A percentile compares a stretch with the other conserved stretches of the same genome.
These are phyloP conservation scores for Zopfia rhizophila DNA, from an alignment of 2,329 filamentous ascomycete species.

Conservation along the genomic window DNA sequence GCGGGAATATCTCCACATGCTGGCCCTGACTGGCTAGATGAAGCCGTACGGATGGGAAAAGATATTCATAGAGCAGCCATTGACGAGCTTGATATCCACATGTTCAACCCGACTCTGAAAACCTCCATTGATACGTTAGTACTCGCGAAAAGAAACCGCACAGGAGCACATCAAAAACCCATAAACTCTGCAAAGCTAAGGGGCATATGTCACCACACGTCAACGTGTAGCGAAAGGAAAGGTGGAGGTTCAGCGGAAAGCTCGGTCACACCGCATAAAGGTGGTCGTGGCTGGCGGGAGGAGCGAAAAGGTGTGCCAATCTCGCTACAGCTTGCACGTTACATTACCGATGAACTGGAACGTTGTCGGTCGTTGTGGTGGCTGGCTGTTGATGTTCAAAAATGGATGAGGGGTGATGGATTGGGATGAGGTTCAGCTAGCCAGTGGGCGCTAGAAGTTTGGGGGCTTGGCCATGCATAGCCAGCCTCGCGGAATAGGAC, in stretches of 20 bases:
- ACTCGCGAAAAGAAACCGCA: neutral
- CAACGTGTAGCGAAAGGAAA: no score
- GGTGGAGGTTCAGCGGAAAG: no score
- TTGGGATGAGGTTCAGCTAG: conserved; percentile 20
- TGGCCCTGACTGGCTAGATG: no score
- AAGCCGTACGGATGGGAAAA: neutral
- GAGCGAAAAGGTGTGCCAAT: no score
- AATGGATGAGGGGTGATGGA: neutral
- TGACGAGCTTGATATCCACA: neutral
- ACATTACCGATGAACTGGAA: neutral
- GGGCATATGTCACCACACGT: no score
- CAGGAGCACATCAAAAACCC: neutral
- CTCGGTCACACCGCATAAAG: no score
- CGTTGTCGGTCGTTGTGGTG: conserved; percentile 1
- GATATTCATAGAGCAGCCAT: neutral
- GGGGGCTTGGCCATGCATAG: conserved; percentile 6
- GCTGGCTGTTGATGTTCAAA: conserved; percentile 13
- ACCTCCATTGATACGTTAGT: neutral
- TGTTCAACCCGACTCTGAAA: neutral
- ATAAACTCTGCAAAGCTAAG: neutral
- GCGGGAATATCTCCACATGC: no score
- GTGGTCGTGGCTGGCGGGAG: no score
- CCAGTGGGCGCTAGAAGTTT: conserved; percentile 4
- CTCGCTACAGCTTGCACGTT: no score
- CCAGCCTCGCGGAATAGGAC: conserved; percentile 14